A percentile compares a stretch with the other conserved stretches of the same genome.
Conservation (phyloP, 179 eudicot species). For the Spinacia oleracea region DNA sequence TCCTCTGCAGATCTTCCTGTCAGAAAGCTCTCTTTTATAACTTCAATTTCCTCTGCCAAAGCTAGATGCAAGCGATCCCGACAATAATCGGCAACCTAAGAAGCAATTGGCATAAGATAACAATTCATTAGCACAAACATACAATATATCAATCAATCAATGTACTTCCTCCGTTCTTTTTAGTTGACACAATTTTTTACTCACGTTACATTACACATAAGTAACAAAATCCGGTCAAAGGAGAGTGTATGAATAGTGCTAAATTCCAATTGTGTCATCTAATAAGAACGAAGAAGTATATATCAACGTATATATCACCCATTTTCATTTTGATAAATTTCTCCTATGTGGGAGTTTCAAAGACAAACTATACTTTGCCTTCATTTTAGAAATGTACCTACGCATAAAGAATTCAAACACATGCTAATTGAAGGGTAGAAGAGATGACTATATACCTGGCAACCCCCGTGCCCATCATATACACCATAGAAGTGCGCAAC, state of each 20-base stretch:
- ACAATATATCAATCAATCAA: neutral
- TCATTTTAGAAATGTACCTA: neutral
- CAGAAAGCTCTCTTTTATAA: slow-evolving; percentile 27
- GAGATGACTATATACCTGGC: slow-evolving; percentile 43
- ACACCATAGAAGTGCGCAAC: slow-evolving; percentile 57
- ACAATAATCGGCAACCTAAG: slow-evolving; percentile 60
- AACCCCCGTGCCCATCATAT: slow-evolving; percentile 80
- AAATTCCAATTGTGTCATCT: too few relatives aligned
- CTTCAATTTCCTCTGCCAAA: slow-evolving; percentile 52
- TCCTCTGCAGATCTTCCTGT: slow-evolving; percentile 26
- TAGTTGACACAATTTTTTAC: too few relatives aligned
- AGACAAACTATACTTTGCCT: neutral
- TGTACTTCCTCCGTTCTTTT: too few relatives aligned
- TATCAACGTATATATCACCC: neutral
- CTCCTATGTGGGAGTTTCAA: neutral
- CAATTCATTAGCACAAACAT: neutral
- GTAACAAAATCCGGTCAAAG: too few relatives aligned
- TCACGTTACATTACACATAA: too few relatives aligned
- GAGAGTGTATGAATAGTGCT: too few relatives aligned
- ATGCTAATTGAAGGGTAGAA: slow-evolving; percentile 11
- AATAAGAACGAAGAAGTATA: too few relatives aligned
- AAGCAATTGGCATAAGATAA: slow-evolving; percentile 21
- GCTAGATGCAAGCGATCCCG: slow-evolving; percentile 59
- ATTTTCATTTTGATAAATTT: neutral
- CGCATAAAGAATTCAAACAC: neutral